Percentiles rank a stretch among this genome's conserved stretches.
phyloP scores from a whole-genome alignment of 805 yeast genomes.

The Saccharomycopsis javanensis region DNA sequence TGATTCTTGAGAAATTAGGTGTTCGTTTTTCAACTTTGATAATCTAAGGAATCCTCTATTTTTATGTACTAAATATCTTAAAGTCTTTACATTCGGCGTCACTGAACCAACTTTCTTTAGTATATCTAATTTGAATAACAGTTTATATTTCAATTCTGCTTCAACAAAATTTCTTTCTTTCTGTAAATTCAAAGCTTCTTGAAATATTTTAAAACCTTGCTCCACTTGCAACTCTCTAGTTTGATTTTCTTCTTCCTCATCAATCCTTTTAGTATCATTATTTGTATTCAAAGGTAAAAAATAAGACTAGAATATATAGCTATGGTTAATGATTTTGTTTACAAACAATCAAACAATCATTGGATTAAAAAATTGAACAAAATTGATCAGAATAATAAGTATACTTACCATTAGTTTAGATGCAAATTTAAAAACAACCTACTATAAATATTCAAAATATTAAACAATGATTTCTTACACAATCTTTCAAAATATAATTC shows the following conservation, averaged over 20 bases:
- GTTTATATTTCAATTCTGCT: constrained; percentile 49
- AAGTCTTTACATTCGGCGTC: constrained; percentile 62
- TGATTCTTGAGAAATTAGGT: constrained; percentile 19
- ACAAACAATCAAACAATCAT: too few species aligned
- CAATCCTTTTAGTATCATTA: constrained; percentile 6
- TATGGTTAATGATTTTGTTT: neutral
- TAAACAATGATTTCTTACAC: too few species aligned
- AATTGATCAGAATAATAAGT: too few species aligned
- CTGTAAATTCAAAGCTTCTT: constrained; percentile 57
- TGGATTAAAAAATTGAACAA: too few species aligned
- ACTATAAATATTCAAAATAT: too few species aligned
- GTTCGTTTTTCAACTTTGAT: constrained; percentile 26
- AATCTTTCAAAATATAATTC: too few species aligned
- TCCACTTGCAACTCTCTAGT: constrained; percentile 86
- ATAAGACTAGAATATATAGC: constrained; percentile 9
- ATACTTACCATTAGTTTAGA: too few species aligned
- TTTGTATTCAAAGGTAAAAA: constrained; percentile 15
- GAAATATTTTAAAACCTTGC: constrained; percentile 69
- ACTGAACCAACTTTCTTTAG: constrained; percentile 32
- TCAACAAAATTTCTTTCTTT: constrained; percentile 36
- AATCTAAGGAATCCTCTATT: constrained; percentile 72
- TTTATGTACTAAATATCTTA: constrained; percentile 70
- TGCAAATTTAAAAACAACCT: too few species aligned
- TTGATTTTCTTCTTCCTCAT: constrained; percentile 53
- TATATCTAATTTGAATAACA: constrained; percentile 60